These are phyloP conservation scores for Plectosphaerella plurivora DNA, from an alignment of 2,329 filamentous ascomycete species.

Conservation along the genomic window DNA sequence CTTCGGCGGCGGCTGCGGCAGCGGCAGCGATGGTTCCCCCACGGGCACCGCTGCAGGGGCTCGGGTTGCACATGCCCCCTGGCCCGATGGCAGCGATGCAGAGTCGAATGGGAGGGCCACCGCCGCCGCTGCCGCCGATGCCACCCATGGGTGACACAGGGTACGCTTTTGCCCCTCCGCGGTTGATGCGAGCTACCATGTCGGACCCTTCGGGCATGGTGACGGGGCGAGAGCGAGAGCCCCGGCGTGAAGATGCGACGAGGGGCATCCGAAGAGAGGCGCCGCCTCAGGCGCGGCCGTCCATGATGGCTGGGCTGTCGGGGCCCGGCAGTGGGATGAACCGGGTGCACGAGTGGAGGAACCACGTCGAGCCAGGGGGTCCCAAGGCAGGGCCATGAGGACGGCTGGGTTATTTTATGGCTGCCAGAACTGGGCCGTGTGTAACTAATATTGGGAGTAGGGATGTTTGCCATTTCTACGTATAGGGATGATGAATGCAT, in stretches of 20 bases:
- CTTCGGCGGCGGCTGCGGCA: slow-evolving; percentile 4
- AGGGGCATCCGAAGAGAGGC: not conserved
- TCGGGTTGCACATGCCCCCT: slow-evolving; percentile 14
- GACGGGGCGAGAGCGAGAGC: not conserved
- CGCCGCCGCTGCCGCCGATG: slow-evolving; percentile 23
- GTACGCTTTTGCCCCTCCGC: not conserved
- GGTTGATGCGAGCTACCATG: not conserved
- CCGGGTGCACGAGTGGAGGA: slow-evolving; percentile 44
- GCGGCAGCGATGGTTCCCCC: slow-evolving; percentile 11
- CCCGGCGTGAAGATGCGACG: not conserved
- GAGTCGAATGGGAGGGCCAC: not conserved
- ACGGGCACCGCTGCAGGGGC: not conserved
- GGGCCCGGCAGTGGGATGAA: slow-evolving; percentile 40
- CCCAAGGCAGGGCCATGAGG: slow-evolving; percentile 19
- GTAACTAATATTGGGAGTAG: too few species aligned
- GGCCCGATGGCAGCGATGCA: slow-evolving; percentile 22
- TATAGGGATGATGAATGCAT: too few species aligned
- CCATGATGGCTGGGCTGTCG: slow-evolving; percentile 42
- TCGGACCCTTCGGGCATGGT: not conserved
- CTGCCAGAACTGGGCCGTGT: too few species aligned
- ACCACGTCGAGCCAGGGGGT: slow-evolving; percentile 39
- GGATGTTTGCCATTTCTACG: too few species aligned
- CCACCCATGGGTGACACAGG: slow-evolving; percentile 35
- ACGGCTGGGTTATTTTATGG: too few species aligned
- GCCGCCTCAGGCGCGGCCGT: slow-evolving; percentile 21